These are phyloP conservation scores for Brasilioporus rufonigricans DNA, from an alignment of 768 basidiomycete species.

Conservation along the genomic window DNA sequence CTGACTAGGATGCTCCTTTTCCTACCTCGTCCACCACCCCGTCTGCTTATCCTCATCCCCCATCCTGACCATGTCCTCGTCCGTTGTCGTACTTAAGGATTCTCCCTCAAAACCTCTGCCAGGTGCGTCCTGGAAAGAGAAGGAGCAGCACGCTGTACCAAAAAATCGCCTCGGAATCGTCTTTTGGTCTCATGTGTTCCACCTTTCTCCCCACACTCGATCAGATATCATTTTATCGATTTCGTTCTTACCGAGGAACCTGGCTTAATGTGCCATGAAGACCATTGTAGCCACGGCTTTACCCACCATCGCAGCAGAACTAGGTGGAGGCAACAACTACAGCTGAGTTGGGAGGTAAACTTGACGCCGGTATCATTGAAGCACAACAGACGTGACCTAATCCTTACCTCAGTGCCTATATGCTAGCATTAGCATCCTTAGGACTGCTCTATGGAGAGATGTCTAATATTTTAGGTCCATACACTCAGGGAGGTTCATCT, in stretches of 20 bases:
- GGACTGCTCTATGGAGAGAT: conserved; percentile 50
- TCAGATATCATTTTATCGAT: conserved; percentile 22
- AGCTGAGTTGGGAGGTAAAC: conserved; percentile 48
- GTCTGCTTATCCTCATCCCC: not conserved
- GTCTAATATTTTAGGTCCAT: conserved; percentile 38
- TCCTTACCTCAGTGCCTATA: conserved; percentile 38
- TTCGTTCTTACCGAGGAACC: not conserved
- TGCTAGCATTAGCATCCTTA: conserved; percentile 42
- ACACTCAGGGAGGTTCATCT: not conserved
- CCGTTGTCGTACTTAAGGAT: not conserved
- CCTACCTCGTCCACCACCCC: not conserved
- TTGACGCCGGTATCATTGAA: not conserved
- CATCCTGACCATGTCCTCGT: conserved; percentile 5
- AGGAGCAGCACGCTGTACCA: conserved; percentile 40
- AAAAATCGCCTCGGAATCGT: conserved; percentile 41
- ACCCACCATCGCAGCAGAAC: conserved; percentile 46
- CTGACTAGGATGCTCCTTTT: not conserved
- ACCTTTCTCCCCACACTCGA: conserved; percentile 49
- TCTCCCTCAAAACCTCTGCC: conserved; percentile 17
- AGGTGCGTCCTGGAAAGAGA: conserved; percentile 37
- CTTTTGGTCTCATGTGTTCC: conserved; percentile 44
- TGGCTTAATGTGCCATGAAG: conserved; percentile 18
- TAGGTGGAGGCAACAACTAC: conserved; percentile 45
- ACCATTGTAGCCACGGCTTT: conserved; percentile 49
- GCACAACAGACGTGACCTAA: not conserved